These are phyloP conservation scores for Syzygium syzygioides DNA, from an alignment of 441 rosid species.

Conservation along the genomic window DNA sequence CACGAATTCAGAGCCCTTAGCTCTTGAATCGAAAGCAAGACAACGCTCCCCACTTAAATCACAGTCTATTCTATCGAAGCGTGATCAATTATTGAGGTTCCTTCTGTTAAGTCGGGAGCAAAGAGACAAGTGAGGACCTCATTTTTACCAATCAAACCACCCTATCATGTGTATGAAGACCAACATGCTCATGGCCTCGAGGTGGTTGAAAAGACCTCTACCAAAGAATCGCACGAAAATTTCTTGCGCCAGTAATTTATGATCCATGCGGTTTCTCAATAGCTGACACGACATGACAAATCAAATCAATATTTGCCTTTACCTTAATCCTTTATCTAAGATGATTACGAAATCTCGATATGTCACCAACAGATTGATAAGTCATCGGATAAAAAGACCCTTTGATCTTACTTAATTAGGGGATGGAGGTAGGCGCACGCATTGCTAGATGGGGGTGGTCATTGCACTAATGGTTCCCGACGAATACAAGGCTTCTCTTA, in stretches of 20 bases:
- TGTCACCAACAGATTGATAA: background rate
- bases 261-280: background rate
- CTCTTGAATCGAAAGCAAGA: background rate
- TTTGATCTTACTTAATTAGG: background rate
- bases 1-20: background rate
- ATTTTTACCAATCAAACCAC: background rate
- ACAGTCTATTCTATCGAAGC: background rate
- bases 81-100: background rate
- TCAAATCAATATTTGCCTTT: background rate
- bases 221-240: background rate
- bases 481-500: background rate
- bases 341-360: background rate
- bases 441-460: background rate
- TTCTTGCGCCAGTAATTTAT: background rate
- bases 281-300: background rate
- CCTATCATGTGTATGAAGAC: background rate
- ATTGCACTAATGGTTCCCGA: background rate
- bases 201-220: background rate
- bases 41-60: background rate
- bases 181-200: background rate
- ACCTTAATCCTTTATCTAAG: background rate
- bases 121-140: background rate
- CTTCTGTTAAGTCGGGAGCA: background rate
- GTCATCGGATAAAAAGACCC: background rate
- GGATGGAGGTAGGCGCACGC: background rate